phyloP scores from a whole-genome alignment of 78 protist genomes.

The Dictyostelium brefeldianum region DNA sequence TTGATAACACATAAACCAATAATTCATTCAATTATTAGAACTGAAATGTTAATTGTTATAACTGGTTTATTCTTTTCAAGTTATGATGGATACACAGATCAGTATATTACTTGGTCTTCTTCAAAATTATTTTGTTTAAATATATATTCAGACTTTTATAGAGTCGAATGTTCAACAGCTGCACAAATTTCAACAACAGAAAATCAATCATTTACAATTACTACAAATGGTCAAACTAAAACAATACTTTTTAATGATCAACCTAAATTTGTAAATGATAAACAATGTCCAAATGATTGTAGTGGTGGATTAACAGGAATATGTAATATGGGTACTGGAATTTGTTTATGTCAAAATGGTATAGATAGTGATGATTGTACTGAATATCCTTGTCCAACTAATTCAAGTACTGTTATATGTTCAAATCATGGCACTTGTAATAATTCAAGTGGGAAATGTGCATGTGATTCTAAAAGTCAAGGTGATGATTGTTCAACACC shows the following conservation, averaged over 20 bases:
- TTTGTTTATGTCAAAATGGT: too few species aligned
- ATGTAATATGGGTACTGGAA: too few species aligned
- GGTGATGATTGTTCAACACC: background rate
- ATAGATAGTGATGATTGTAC: too few species aligned
- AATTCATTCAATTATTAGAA: background rate
- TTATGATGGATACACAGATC: background rate
- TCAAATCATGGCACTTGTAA: background rate
- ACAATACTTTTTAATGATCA: background rate
- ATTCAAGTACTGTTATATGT: too few species aligned
- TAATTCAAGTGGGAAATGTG: background rate
- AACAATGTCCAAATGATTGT: conserved; percentile 14
- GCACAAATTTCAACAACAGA: too few species aligned
- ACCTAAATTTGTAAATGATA: background rate
- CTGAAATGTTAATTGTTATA: background rate
- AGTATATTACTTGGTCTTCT: background rate
- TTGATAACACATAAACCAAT: background rate
- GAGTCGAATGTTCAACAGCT: background rate
- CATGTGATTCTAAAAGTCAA: background rate
- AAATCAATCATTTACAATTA: background rate
- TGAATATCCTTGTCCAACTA: too few species aligned
- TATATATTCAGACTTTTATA: background rate
- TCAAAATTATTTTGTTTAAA: background rate
- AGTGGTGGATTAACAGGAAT: background rate
- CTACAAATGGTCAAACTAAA: background rate
- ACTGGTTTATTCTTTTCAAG: background rate